Percentiles rank a stretch among this genome's conserved stretches.
Evolutionary conservation across 805 yeast genomes (phyloP).

Genomic region (Sporopachydermia lactativora): DNA sequence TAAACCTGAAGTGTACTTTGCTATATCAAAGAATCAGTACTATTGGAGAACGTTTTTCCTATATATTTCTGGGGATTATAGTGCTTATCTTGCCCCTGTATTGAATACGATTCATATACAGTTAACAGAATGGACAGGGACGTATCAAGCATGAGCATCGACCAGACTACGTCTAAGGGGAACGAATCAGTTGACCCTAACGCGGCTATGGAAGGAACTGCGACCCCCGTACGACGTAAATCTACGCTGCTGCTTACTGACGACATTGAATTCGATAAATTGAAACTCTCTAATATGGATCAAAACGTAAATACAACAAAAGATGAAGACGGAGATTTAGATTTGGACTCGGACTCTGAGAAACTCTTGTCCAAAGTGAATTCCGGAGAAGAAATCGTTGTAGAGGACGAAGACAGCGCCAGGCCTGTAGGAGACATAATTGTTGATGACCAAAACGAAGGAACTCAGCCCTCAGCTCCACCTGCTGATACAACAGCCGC

Average conservation of each 20-base stretch:
- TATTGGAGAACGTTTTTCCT: too few relatives aligned
- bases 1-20: too few relatives aligned
- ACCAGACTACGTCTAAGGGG: neutral
- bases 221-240: slow-evolving; percentile 32
- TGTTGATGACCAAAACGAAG: neutral
- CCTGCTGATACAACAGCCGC: slow-evolving; percentile 7
- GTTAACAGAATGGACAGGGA: neutral
- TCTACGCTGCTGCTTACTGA: slow-evolving; percentile 62
- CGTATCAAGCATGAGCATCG: neutral
- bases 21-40: too few relatives aligned
- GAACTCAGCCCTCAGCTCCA: slow-evolving; percentile 7
- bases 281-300: slow-evolving; percentile 24
- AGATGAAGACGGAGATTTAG: slow-evolving; percentile 11
- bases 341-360: slow-evolving; percentile 5
- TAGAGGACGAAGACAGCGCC: slow-evolving; percentile 1
- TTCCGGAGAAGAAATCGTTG: slow-evolving; percentile 20
- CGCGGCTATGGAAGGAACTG: slow-evolving; percentile 6
- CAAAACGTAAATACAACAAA: slow-evolving; percentile 18
- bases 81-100: too few relatives aligned
- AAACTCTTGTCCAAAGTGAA: slow-evolving; percentile 18
- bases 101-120: too few relatives aligned
- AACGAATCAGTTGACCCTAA: neutral
- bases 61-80: too few relatives aligned
- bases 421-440: neutral
- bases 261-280: slow-evolving; percentile 42